These are phyloP conservation scores for Solanum pimpinellifolium DNA, from an alignment of 257 asterid species.

Conservation along the genomic window DNA sequence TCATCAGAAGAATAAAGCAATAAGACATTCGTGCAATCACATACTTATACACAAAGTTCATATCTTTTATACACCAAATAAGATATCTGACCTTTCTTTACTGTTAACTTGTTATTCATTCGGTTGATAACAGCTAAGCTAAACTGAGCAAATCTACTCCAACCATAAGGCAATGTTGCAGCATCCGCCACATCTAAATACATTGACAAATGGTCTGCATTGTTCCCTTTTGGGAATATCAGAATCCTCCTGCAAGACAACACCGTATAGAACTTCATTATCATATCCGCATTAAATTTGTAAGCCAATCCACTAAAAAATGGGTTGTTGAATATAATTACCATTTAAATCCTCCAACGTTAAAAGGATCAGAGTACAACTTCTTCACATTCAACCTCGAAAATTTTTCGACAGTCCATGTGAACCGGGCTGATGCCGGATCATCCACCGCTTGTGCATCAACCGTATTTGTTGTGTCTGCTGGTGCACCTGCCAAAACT, in stretches of 20 bases:
- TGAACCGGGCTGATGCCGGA: conserved; percentile 54
- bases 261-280: not conserved
- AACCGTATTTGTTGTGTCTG: conserved; percentile 31
- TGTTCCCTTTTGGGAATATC: conserved; percentile 79
- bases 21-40: not conserved
- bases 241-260: conserved; percentile 64
- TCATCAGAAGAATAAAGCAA: not conserved
- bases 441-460: conserved; percentile 44
- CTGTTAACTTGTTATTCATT: conserved; percentile 51
- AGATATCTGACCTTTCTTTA: conserved; percentile 43
- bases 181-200: conserved; percentile 83
- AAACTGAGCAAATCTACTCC: conserved; percentile 87
- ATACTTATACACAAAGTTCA: not conserved
- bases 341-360: conserved; percentile 60
- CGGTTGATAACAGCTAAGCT: conserved; percentile 63
- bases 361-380: conserved; percentile 46
- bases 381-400: conserved; percentile 55
- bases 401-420: conserved; percentile 55
- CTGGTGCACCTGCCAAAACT: conserved; percentile 30
- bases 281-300: not conserved
- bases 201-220: conserved; percentile 73
- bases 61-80: not conserved
- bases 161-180: conserved; percentile 56
- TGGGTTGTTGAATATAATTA: conserved; percentile 7
- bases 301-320: not conserved